phyloP scores from a whole-genome alignment of 495 filamentous ascomycete species.

The Tuber calosporum region DNA sequence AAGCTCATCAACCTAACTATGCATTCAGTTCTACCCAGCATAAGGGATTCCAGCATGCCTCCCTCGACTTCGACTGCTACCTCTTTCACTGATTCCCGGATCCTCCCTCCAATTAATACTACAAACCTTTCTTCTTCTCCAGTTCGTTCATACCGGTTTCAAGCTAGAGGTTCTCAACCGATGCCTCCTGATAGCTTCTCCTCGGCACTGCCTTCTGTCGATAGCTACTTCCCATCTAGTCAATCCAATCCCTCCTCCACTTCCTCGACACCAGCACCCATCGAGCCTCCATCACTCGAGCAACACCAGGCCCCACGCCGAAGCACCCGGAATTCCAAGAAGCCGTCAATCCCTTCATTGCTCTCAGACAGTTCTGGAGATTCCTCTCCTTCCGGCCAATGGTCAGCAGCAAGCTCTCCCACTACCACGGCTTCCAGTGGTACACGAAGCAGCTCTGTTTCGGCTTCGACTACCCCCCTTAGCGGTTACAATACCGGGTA shows the following conservation, averaged over 20 bases:
- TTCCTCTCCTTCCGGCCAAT: slow-evolving; percentile 30
- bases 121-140: slow-evolving; percentile 28
- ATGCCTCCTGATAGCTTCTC: not conserved
- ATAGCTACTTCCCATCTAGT: slow-evolving; percentile 33
- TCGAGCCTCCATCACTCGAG: slow-evolving; percentile 7
- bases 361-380: slow-evolving; percentile 39
- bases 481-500: slow-evolving; percentile 7
- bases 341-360: slow-evolving; percentile 39
- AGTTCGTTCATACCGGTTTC: not conserved
- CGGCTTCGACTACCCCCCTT: slow-evolving; percentile 9
- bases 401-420: slow-evolving; percentile 38
- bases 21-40: slow-evolving; percentile 33
- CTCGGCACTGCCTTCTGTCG: slow-evolving; percentile 19
- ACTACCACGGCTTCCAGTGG: slow-evolving; percentile 32
- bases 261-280: slow-evolving; percentile 33
- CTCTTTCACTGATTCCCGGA: slow-evolving; percentile 32
- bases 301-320: slow-evolving; percentile 29
- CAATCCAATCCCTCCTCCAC: slow-evolving; percentile 34
- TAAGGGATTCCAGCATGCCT: slow-evolving; percentile 33
- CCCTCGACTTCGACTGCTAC: slow-evolving; percentile 30
- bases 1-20: slow-evolving; percentile 37
- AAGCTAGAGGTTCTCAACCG: not conserved
- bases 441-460: slow-evolving; percentile 40
- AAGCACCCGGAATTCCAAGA: slow-evolving; percentile 30
- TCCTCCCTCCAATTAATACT: slow-evolving; percentile 36